Evolutionary conservation across 2,329 filamentous ascomycete genomes (phyloP).

Genomic region (Sarocladiaceae sp.): DNA sequence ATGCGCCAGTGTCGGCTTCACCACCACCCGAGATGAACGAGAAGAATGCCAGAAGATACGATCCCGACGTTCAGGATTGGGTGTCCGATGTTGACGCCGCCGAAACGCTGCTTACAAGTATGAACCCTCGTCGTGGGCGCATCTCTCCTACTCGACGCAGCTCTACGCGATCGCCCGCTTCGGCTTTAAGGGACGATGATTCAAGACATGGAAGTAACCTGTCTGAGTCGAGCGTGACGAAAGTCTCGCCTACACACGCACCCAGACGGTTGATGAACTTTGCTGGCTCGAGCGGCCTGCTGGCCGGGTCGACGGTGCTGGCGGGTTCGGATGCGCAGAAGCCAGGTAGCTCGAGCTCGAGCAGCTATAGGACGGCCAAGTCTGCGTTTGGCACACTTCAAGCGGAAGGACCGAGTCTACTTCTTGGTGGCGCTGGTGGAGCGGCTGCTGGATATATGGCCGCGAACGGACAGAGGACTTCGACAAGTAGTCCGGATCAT

Average conservation of each 20-base stretch:
- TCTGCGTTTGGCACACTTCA: conserved; percentile 46
- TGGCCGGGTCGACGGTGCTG: conserved; percentile 20
- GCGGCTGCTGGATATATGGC: conserved; percentile 10
- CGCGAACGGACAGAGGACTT: conserved; percentile 3
- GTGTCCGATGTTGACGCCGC: conserved; percentile 49
- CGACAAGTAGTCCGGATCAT: conserved; percentile 16
- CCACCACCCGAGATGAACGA: conserved; percentile 26
- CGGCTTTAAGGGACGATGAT: conserved; percentile 37
- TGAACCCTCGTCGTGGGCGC: conserved; percentile 29
- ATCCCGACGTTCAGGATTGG: conserved; percentile 53
- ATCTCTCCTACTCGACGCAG: conserved; percentile 32
- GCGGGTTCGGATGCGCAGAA: conserved; percentile 24
- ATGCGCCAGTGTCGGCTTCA: background rate
- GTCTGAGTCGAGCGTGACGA: conserved; percentile 39
- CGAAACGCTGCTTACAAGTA: conserved; percentile 43
- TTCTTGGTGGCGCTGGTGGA: conserved; percentile 26
- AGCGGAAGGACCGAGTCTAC: conserved; percentile 44
- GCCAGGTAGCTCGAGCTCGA: conserved; percentile 31
- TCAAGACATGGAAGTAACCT: conserved; percentile 50
- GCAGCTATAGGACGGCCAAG: conserved; percentile 47
- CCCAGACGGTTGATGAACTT: conserved; percentile 22
- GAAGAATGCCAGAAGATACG: conserved; percentile 21
- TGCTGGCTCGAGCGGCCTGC: conserved; percentile 20
- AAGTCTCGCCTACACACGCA: conserved; percentile 27
- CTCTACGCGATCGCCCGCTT: conserved; percentile 27